Conservation (phyloP, 78 protist genomes). For the Dictyostelium firmibasis region DNA sequence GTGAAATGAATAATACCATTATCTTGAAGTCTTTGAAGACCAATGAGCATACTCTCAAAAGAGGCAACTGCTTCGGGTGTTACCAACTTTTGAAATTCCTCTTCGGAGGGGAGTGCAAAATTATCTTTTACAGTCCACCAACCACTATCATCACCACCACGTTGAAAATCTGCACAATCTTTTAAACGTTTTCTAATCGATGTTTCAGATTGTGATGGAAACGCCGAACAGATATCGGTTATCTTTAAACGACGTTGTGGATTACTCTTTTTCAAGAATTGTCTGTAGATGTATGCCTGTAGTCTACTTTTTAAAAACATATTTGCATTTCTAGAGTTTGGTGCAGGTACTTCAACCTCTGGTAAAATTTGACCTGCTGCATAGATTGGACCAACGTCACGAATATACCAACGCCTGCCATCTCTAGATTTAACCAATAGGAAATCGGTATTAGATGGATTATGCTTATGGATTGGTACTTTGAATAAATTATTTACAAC, state of each 20-base stretch:
- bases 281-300: slow-evolving; percentile 74
- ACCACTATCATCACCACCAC: slow-evolving; percentile 86
- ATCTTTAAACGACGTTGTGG: slow-evolving; percentile 59
- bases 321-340: slow-evolving; percentile 68
- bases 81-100: slow-evolving; percentile 65
- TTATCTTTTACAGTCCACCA: slow-evolving; percentile 82
- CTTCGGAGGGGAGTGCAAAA: slow-evolving; percentile 69
- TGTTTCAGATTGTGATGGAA: slow-evolving; percentile 76
- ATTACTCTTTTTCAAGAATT: slow-evolving; percentile 48
- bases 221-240: slow-evolving; percentile 46
- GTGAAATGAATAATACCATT: slow-evolving; percentile 78
- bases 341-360: slow-evolving; percentile 76
- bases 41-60: slow-evolving; percentile 58
- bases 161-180: slow-evolving; percentile 81
- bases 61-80: slow-evolving; percentile 74
- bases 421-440: slow-evolving; percentile 73
- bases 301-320: slow-evolving; percentile 61
- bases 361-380: slow-evolving; percentile 79
- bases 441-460: slow-evolving; percentile 73
- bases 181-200: slow-evolving; percentile 80
- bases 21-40: slow-evolving; percentile 61
- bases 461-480: slow-evolving; percentile 79
- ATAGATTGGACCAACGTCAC: slow-evolving; percentile 71
- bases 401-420: slow-evolving; percentile 74
- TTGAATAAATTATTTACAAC: slow-evolving; percentile 79